Evolutionary conservation across 164 flowering plant genomes (phyloP).

Genomic region (Cinnamomum chago): DNA sequence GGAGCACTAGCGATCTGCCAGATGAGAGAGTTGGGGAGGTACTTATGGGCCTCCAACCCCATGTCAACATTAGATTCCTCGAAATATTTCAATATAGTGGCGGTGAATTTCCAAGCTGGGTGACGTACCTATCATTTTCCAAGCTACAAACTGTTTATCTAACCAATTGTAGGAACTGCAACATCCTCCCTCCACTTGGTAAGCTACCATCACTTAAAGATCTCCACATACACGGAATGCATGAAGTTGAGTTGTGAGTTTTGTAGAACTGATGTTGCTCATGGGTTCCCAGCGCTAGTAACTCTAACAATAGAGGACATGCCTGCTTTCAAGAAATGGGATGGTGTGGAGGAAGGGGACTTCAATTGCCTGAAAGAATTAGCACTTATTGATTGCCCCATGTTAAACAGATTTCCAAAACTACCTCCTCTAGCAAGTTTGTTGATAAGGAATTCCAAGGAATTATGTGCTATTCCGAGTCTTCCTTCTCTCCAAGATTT

Average conservation of each 20-base stretch:
- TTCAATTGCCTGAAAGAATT: conserved; percentile 3
- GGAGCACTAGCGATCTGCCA: conserved; percentile 16
- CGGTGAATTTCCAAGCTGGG: conserved; percentile 29
- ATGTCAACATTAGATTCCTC: conserved; percentile 19
- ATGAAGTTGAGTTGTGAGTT: not conserved
- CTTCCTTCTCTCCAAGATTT: conserved; percentile 1
- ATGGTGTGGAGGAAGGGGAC: conserved; percentile 1
- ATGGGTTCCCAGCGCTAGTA: not conserved
- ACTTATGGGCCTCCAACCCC: conserved; percentile 21
- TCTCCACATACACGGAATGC: conserved; percentile 1
- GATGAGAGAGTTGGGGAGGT: not conserved
- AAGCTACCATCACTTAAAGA: conserved; percentile 11
- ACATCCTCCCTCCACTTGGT: conserved; percentile 15
- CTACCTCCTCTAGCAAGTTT: not conserved
- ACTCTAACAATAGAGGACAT: not conserved
- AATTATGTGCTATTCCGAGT: not conserved
- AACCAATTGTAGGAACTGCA: conserved; percentile 5
- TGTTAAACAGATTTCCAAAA: not conserved
- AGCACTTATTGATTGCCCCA: not conserved
- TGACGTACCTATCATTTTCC: conserved; percentile 16
- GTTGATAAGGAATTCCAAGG: not conserved
- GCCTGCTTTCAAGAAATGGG: conserved; percentile 5
- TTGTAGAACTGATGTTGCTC: not conserved
- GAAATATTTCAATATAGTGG: conserved; percentile 19
- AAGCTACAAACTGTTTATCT: conserved; percentile 13